These are phyloP conservation scores for Gamarada debralockiae DNA, from an alignment of 495 filamentous ascomycete species.

Conservation along the genomic window DNA sequence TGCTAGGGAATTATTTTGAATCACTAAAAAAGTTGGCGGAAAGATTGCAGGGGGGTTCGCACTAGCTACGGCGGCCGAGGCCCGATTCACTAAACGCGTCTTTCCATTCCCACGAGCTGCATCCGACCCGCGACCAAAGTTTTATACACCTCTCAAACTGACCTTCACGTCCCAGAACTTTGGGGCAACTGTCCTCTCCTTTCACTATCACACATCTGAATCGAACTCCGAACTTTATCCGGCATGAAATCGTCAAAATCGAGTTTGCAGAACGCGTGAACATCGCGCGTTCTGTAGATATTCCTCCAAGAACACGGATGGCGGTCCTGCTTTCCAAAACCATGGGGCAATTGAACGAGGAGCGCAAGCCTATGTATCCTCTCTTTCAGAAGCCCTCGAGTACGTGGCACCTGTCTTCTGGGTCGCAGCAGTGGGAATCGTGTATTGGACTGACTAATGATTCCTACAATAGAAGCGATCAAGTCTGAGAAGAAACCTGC, in stretches of 20 bases:
- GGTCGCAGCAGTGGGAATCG: background rate
- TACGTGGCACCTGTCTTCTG: conserved; percentile 6
- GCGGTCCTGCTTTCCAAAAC: conserved; percentile 19
- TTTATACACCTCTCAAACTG: background rate
- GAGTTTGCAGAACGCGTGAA: conserved; percentile 1
- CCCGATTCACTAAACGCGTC: conserved; percentile 7
- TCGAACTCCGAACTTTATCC: background rate
- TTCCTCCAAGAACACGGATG: conserved; percentile 8
- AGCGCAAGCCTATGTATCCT: conserved; percentile 18
- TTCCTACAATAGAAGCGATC: background rate
- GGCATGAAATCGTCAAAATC: background rate
- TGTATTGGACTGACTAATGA: background rate
- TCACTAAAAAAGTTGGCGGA: conserved; percentile 6
- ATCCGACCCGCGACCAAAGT: background rate
- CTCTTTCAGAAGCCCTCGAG: conserved; percentile 23
- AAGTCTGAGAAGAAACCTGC: background rate
- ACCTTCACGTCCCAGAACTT: too few species aligned
- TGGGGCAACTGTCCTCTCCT: too few species aligned
- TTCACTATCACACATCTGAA: background rate
- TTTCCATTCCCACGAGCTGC: background rate
- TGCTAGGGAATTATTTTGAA: conserved; percentile 16
- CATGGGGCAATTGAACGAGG: conserved; percentile 23
- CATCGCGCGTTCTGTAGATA: background rate
- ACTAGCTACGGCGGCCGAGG: conserved; percentile 13
- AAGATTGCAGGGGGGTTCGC: conserved; percentile 1